Evolutionary conservation across 2,329 filamentous ascomycete genomes (phyloP).

Genomic region (Aspergillus sergii): DNA sequence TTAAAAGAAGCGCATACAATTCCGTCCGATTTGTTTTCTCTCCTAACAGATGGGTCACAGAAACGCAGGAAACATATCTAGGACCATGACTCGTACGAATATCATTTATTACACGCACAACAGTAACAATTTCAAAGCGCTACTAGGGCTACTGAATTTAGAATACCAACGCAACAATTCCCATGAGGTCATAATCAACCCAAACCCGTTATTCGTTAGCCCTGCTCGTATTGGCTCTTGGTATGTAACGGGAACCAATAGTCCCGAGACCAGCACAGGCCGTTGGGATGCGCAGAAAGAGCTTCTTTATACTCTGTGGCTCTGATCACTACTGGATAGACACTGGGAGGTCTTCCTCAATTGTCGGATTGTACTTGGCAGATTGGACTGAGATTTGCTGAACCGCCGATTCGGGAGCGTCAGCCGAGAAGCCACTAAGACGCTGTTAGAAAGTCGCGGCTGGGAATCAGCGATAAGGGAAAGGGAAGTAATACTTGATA

Average conservation of each 20-base stretch:
- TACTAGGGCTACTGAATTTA: neutral
- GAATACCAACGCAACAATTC: neutral
- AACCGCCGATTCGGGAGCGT: constrained; percentile 69
- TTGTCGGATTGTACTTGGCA: constrained; percentile 61
- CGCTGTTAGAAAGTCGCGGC: constrained; percentile 10
- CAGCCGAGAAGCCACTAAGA: constrained; percentile 73
- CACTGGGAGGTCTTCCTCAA: constrained; percentile 78
- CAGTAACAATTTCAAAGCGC: neutral
- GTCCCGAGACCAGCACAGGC: constrained; percentile 11
- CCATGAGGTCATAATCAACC: neutral
- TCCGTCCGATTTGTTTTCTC: neutral
- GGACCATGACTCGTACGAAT: neutral
- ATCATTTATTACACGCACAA: neutral
- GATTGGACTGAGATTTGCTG: constrained; percentile 67
- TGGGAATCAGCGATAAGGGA: neutral
- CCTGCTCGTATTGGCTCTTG: neutral
- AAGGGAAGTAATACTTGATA: constrained; percentile 41
- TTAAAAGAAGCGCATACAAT: neutral
- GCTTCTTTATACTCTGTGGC: neutral
- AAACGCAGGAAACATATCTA: neutral
- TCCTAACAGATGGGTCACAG: neutral
- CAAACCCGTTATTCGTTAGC: neutral
- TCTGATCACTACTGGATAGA: constrained; percentile 39
- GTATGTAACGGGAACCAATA: neutral
- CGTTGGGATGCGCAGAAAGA: neutral